A percentile compares a stretch with the other conserved stretches of the same genome.
Conservation (phyloP, 805 yeast genomes). For the Starmerella kuoi region DNA sequence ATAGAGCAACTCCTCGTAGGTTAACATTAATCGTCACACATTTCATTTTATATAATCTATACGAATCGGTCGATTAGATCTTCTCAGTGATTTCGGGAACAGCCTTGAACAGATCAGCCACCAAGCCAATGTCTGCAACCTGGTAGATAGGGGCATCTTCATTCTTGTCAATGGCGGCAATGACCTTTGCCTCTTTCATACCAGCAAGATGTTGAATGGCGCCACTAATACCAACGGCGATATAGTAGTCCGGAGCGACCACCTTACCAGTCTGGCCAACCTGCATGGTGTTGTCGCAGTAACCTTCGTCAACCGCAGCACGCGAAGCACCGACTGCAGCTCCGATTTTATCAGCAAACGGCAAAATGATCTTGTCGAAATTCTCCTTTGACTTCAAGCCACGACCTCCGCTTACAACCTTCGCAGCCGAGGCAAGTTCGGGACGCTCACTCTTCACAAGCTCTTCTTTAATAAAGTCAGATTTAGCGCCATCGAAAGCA, state of each 20-base stretch:
- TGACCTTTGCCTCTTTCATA: conserved; percentile 88
- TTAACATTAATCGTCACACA: no score
- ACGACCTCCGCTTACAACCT: conserved; percentile 85
- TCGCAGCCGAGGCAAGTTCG: conserved; percentile 71
- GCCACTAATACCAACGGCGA: conserved; percentile 91
- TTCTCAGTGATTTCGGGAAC: conserved; percentile 86
- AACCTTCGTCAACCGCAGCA: conserved; percentile 95
- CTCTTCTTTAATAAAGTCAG: conserved; percentile 64
- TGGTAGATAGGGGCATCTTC: conserved; percentile 90
- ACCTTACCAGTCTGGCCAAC: conserved; percentile 98
- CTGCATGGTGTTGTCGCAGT: conserved; percentile 89
- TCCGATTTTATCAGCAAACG: conserved; percentile 68
- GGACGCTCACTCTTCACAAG: conserved; percentile 75
- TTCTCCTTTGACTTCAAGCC: conserved; percentile 84
- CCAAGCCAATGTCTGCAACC: conserved; percentile 78
- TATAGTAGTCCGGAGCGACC: conserved; percentile 87
- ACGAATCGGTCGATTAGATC: no score
- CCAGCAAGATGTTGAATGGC: conserved; percentile 98
- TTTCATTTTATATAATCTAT: no score
- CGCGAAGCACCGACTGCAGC: conserved; percentile 98
- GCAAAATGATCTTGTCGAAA: conserved; percentile 63
- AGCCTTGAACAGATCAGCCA: conserved; percentile 74
- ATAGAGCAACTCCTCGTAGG: no score
- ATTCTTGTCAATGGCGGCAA: conserved; percentile 90
- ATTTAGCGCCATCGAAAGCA: conserved; percentile 29